Evolutionary conservation across 2,329 filamentous ascomycete species (phyloP), one percentile per base, ranked within the genome.

Genomic region (Claviceps pazoutovae): DNA sequence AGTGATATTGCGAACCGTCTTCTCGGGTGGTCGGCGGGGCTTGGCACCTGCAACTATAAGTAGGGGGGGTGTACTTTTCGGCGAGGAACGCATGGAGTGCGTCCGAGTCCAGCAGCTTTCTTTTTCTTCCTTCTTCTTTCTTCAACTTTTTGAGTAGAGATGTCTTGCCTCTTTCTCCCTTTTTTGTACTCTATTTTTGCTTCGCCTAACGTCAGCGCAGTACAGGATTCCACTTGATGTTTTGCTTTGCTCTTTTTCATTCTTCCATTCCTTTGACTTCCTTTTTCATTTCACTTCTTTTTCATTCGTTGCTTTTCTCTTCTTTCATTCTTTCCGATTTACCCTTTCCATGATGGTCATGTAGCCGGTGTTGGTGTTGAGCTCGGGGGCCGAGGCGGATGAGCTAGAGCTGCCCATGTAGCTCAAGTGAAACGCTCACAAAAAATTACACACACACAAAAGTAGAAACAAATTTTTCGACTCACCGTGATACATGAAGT

Each of bases 1-100:
- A 68, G 64, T 19, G 75, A 78, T 55, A 64, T 78, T 55, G 74
- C 75, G 5, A 39, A 38, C 37, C 34, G 51, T 4, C 51, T 53
- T 4, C 4, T 47, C 21, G 51, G 51, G 17, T 53, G 51, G 51
- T 51, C 49, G 4, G 19, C 21, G 30, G 49, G 49, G 6, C 11
- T 39, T 17, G 42, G 30, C 19, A 9, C 16, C 19, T 51, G 49
- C 42, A 26, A 36, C 4, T 48, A 23, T 23, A 37, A 36, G 17
- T 48, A 48, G 30, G 47, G 4, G 46, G 13, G 8, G 14, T 19
- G 26, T 23, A n/a, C 8, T 26, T 46, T 3, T 30, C 17, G 44
- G 16, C 17, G n/a, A n/a, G 13, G 13, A 21, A 19, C 8, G 17
- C 14, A 42, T 9, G 41, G 8, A 19, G 41, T 42, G 19, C 13